phyloP scores from a whole-genome alignment of 805 yeast genomes.

The Debaryomyces castellii region DNA sequence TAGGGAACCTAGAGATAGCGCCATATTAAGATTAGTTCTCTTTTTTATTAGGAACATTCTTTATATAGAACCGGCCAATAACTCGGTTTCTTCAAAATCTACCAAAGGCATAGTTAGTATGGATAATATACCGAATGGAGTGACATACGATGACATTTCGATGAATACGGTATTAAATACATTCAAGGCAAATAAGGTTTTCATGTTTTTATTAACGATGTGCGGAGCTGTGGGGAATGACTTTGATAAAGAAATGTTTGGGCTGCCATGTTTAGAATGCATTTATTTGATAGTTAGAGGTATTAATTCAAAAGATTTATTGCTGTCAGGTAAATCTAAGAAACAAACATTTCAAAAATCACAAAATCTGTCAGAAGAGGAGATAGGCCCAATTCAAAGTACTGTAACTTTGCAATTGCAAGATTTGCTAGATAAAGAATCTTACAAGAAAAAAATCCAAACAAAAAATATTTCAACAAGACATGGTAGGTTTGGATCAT shows the following conservation, averaged over 20 bases:
- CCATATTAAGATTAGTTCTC: conserved; percentile 68
- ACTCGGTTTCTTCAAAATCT: conserved; percentile 47
- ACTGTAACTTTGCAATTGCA: conserved; percentile 43
- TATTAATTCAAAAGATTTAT: conserved; percentile 39
- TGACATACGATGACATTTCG: conserved; percentile 66
- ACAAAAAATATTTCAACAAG: conserved; percentile 60
- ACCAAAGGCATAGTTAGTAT: conserved; percentile 27
- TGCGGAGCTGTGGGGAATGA: conserved; percentile 64
- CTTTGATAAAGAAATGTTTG: conserved; percentile 60
- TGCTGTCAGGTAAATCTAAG: conserved; percentile 6
- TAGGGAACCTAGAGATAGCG: conserved; percentile 69
- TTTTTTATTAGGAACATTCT: conserved; percentile 77
- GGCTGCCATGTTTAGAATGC: conserved; percentile 65
- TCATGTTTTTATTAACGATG: conserved; percentile 70
- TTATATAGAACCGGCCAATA: conserved; percentile 68
- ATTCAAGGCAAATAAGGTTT: conserved; percentile 69
- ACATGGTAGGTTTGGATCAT: conserved; percentile 89
- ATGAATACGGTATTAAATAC: conserved; percentile 54
- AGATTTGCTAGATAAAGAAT: conserved; percentile 61
- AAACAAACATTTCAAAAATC: background rate
- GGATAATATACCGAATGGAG: conserved; percentile 54
- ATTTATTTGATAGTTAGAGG: conserved; percentile 63
- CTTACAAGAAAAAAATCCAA: conserved; percentile 47
- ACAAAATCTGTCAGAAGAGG: conserved; percentile 6
- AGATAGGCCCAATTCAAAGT: conserved; percentile 12